These are phyloP conservation scores for Globisporangium apiculatum DNA, from an alignment of 352 stramenopile genomes.

Conservation along the genomic window DNA sequence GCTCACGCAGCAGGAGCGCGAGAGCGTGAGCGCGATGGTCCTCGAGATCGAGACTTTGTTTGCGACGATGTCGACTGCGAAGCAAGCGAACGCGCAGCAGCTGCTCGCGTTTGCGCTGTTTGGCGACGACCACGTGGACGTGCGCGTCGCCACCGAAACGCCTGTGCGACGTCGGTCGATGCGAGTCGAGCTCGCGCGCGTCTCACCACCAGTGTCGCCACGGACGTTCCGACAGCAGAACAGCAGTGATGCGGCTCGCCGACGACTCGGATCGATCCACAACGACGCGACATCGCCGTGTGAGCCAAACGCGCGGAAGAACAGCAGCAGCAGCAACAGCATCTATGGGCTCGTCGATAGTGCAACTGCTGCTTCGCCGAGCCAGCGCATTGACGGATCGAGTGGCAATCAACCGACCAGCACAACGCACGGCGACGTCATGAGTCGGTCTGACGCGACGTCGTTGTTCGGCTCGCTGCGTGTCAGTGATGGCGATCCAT, in stretches of 20 bases:
- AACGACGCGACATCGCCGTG: too few relatives aligned
- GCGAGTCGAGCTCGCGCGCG: too few relatives aligned
- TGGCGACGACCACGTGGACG: slow-evolving; percentile 9
- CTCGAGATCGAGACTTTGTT: slow-evolving; percentile 47
- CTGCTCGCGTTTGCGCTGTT: slow-evolving; percentile 17
- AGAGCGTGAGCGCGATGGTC: slow-evolving; percentile 25
- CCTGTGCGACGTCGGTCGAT: neutral
- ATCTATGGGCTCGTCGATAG: too few relatives aligned
- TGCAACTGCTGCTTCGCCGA: too few relatives aligned
- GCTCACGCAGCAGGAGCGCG: slow-evolving; percentile 33
- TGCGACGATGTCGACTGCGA: slow-evolving; percentile 24
- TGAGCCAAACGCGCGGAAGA: too few relatives aligned
- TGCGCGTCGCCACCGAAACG: slow-evolving; percentile 2
- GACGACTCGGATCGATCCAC: too few relatives aligned
- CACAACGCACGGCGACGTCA: too few relatives aligned
- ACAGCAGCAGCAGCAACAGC: too few relatives aligned
- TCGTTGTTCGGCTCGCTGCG: neutral
- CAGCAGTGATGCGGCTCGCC: neutral
- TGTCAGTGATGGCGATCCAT: neutral
- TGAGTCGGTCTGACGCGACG: too few relatives aligned
- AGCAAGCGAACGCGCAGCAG: slow-evolving; percentile 24
- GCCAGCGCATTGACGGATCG: too few relatives aligned
- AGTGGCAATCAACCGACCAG: too few relatives aligned
- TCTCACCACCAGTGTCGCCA: neutral
- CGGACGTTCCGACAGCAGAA: neutral